Percentiles rank a stretch among this genome's conserved stretches.
Conservation (phyloP, 2,329 filamentous ascomycete genomes). For the Claviceps cyperi region DNA sequence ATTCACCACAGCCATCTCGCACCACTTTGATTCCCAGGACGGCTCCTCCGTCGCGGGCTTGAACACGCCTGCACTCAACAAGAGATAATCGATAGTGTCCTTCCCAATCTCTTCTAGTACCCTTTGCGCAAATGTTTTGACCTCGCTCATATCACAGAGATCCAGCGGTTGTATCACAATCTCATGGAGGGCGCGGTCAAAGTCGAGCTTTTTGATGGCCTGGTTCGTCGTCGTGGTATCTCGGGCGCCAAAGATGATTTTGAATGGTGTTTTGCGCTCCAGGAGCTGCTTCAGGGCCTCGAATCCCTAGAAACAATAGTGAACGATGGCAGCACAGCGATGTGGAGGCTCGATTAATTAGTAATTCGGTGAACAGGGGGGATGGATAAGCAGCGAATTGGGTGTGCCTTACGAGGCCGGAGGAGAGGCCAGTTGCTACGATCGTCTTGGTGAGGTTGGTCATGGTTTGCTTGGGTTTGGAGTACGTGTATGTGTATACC, state of each 20-base stretch:
- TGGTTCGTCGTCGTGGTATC: conserved; percentile 25
- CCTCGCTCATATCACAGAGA: conserved; percentile 27
- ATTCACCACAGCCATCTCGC: conserved; percentile 35
- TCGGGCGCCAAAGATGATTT: conserved; percentile 34
- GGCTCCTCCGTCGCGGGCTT: conserved; percentile 21
- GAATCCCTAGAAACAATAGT: conserved; percentile 26
- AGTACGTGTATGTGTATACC: too few relatives aligned
- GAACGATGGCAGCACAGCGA: background rate
- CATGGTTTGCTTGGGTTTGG: too few relatives aligned
- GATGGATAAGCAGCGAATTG: background rate
- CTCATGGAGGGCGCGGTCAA: conserved; percentile 24
- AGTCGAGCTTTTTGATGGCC: conserved; percentile 27
- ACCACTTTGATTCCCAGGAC: conserved; percentile 32
- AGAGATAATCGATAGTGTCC: conserved; percentile 30
- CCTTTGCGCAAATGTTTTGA: conserved; percentile 32
- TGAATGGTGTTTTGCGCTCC: conserved; percentile 28
- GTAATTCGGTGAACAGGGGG: background rate
- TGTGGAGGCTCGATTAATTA: background rate
- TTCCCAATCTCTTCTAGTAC: conserved; percentile 26
- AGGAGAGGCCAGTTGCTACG: conserved; percentile 34
- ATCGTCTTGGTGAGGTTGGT: conserved; percentile 14
- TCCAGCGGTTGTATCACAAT: conserved; percentile 34
- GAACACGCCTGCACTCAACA: conserved; percentile 34
- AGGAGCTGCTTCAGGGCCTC: conserved; percentile 39
- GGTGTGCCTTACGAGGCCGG: conserved; percentile 27